These are phyloP conservation scores for Pochonia chlamydosporia DNA, from an alignment of 2,329 filamentous ascomycete species.

Conservation along the genomic window DNA sequence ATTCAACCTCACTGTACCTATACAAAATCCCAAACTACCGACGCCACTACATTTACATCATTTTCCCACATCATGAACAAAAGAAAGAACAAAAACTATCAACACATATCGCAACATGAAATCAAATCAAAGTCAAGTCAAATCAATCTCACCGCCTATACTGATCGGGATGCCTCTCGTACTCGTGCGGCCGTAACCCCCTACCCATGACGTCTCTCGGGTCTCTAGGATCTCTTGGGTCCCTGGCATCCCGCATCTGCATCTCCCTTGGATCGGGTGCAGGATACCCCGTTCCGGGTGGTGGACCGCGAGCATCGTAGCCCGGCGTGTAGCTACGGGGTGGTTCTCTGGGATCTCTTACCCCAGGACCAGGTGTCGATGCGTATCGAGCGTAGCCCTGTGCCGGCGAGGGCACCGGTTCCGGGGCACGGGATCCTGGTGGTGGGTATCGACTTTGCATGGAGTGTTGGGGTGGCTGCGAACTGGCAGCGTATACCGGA, in stretches of 20 bases:
- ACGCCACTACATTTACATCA: background rate
- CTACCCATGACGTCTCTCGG: conserved; percentile 36
- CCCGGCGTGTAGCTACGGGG: conserved; percentile 42
- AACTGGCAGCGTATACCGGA: conserved; percentile 26
- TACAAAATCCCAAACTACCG: background rate
- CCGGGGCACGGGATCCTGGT: conserved; percentile 32
- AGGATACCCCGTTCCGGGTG: conserved; percentile 25
- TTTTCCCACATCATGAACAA: background rate
- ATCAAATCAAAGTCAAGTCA: background rate
- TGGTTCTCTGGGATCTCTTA: conserved; percentile 36
- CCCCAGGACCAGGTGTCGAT: conserved; percentile 34
- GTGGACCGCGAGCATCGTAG: conserved; percentile 35
- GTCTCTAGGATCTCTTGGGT: conserved; percentile 31
- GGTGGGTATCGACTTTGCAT: conserved; percentile 33
- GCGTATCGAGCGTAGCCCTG: conserved; percentile 40
- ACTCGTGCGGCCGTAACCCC: conserved; percentile 39
- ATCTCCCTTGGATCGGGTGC: conserved; percentile 26
- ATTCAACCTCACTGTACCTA: background rate
- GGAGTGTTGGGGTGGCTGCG: conserved; percentile 28
- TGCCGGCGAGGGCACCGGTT: conserved; percentile 30
- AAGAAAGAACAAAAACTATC: background rate
- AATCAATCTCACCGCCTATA: conserved; percentile 33
- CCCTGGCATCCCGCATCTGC: conserved; percentile 28
- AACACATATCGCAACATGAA: too few species aligned
- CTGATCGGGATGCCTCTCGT: conserved; percentile 37